Evolutionary conservation across 2,329 filamentous ascomycete species (phyloP), one percentile per base, ranked within the genome.

Genomic region (Orbilia quercus): DNA sequence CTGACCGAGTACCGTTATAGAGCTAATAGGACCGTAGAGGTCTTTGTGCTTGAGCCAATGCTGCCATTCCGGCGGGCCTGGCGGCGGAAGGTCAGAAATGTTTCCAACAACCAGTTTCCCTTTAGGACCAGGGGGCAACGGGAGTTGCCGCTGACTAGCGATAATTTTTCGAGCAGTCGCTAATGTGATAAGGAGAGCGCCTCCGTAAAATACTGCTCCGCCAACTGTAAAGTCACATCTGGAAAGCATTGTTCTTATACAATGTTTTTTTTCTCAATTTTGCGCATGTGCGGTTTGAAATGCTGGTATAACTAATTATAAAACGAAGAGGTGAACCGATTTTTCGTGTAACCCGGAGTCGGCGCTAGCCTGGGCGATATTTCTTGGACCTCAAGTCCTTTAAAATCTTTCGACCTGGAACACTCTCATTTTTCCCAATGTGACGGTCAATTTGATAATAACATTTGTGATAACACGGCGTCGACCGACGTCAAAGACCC

Each of bases 21-120:
- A 83, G 65, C 81, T 78, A 28, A 80, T 72, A 1, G 78, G 76
- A 31, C 81, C 81, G 42, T 82, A 82, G 0, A 75, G 45, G 4
- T 82, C 79, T 58, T 81, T 82, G 66, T 81, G 79, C 66, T 81
- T 80, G 28, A 81, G 54, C 82, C 82, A 84, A 60, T 83, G 82
- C 48, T 80, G 74, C 69, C 79, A 82, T 67, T 83, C 81, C 2
- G 76, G 78, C 4, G 69, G 75, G 0, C 79, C 80, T 0, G 67
- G 55, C n/a, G 57, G 50, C 5, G 66, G 66, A 6, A 71, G 58
- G 22, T 71, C 66, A 9, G 51, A 23, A n/a, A 71, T 45, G 23
- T 71, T 71, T 38, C 66, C 66, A 1, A 63, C 20, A 18, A 71
- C 23, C 1, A 36, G 53, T 31, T 48, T 11, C 3, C 66, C 66